phyloP scores from a whole-genome alignment of 2,329 filamentous ascomycete genomes.

The Ophiostoma angusticollis region DNA sequence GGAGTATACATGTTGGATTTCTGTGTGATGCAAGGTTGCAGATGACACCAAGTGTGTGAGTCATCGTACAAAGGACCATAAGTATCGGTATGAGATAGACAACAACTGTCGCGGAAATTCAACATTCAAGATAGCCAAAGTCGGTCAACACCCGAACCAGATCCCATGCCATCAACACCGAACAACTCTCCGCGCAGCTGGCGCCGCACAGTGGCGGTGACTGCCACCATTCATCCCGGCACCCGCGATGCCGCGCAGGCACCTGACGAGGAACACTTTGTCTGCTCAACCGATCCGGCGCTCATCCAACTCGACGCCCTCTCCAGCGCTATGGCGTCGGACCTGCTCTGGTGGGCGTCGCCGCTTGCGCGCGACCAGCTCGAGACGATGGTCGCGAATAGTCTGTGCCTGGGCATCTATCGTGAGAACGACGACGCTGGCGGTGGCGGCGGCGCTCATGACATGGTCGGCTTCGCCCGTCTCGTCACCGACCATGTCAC shows the following conservation, averaged over 20 bases:
- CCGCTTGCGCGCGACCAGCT: constrained; percentile 33
- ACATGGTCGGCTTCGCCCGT: constrained; percentile 42
- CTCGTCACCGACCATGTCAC: constrained; percentile 59
- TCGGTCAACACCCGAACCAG: no score
- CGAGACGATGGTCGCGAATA: constrained; percentile 40
- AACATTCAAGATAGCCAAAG: no score
- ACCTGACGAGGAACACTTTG: constrained; percentile 30
- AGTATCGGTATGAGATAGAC: no score
- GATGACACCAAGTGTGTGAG: no score
- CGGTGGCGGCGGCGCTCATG: background rate
- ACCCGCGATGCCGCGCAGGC: background rate
- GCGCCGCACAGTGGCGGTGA: constrained; percentile 2
- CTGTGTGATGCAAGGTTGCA: no score
- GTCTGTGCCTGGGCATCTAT: constrained; percentile 48
- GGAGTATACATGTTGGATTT: no score
- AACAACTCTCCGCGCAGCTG: no score
- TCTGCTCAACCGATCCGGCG: constrained; percentile 47
- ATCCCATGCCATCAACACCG: no score
- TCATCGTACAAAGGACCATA: no score
- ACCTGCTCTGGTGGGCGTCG: constrained; percentile 39
- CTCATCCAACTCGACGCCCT: constrained; percentile 42
- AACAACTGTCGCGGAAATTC: no score
- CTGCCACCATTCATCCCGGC: background rate
- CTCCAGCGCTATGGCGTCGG: constrained; percentile 39
- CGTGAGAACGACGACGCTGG: constrained; percentile 5